A percentile compares a stretch with the other conserved stretches of the same genome.
phyloP scores from a whole-genome alignment of 2,329 filamentous ascomycete genomes.

The Cladosporium cucumerinum region DNA sequence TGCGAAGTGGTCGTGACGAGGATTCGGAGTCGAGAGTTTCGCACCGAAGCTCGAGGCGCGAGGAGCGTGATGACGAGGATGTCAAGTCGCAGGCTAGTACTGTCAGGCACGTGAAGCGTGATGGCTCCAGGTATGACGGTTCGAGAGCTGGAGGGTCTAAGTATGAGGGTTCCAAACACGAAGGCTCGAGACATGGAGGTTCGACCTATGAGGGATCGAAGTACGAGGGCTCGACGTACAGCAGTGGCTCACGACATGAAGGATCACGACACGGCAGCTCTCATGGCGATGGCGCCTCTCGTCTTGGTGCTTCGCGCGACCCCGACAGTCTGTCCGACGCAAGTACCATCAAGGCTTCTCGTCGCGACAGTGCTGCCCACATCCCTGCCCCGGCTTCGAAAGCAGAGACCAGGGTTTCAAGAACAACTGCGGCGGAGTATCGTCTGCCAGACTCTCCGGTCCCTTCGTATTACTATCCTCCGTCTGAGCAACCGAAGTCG shows the following conservation, averaged over 20 bases:
- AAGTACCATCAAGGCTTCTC: constrained; percentile 30
- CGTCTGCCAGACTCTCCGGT: constrained; percentile 10
- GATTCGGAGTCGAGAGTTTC: constrained; percentile 15
- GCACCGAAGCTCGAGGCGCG: neutral
- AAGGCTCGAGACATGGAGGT: neutral
- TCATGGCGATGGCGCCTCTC: constrained; percentile 11
- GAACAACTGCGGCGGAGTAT: constrained; percentile 5
- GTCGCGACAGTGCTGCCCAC: constrained; percentile 26
- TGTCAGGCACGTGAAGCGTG: constrained; percentile 4
- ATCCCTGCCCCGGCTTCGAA: constrained; percentile 25
- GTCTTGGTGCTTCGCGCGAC: constrained; percentile 21
- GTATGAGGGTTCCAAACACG: neutral
- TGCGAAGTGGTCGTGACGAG: constrained; percentile 34
- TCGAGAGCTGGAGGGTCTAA: constrained; percentile 4
- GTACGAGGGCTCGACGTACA: neutral
- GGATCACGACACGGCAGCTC: constrained; percentile 1
- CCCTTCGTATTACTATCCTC: constrained; percentile 6
- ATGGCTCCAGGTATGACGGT: constrained; percentile 1
- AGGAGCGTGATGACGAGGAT: neutral
- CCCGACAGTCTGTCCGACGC: constrained; percentile 25
- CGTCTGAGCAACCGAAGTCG: constrained; percentile 1
- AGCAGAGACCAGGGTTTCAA: constrained; percentile 10
- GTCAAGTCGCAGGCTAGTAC: constrained; percentile 12
- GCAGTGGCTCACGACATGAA: neutral
- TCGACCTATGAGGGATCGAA: neutral